Evolutionary conservation across 768 basidiomycete genomes (phyloP).

Genomic region (Pleurotus platypus): DNA sequence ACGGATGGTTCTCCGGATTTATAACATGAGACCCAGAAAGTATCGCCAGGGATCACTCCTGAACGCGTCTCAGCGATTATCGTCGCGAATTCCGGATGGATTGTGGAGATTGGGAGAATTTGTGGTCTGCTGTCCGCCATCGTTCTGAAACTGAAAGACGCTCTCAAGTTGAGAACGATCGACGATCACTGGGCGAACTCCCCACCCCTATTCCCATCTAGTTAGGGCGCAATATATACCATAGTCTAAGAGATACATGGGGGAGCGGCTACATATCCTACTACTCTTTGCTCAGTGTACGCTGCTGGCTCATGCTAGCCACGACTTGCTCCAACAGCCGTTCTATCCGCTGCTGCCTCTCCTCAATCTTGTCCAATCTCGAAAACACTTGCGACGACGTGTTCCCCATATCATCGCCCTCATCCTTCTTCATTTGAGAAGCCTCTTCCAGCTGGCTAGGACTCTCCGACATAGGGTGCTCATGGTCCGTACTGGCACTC

Average conservation of each 20-base stretch:
- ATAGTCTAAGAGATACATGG: too few species aligned
- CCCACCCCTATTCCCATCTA: too few species aligned
- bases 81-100: constrained; percentile 57
- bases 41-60: constrained; percentile 53
- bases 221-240: too few species aligned
- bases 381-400: constrained; percentile 2
- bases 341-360: constrained; percentile 45
- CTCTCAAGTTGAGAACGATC: too few species aligned
- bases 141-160: too few species aligned
- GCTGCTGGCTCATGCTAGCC: constrained; percentile 3
- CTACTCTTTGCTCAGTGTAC: constrained; percentile 10
- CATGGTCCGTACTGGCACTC: constrained; percentile 11
- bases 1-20: constrained; percentile 46
- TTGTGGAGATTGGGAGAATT: constrained; percentile 47
- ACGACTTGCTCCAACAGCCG: constrained; percentile 34
- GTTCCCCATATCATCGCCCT: constrained; percentile 12
- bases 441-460: constrained; percentile 13
- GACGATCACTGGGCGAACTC: too few species aligned
- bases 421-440: constrained; percentile 17
- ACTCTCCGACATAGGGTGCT: constrained; percentile 9
- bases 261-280: too few species aligned
- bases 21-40: constrained; percentile 78
- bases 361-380: constrained; percentile 34
- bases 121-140: too few species aligned
- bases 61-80: constrained; percentile 64